Evolutionary conservation across 2,329 filamentous ascomycete genomes (phyloP).

Genomic region (Beauveria australis): DNA sequence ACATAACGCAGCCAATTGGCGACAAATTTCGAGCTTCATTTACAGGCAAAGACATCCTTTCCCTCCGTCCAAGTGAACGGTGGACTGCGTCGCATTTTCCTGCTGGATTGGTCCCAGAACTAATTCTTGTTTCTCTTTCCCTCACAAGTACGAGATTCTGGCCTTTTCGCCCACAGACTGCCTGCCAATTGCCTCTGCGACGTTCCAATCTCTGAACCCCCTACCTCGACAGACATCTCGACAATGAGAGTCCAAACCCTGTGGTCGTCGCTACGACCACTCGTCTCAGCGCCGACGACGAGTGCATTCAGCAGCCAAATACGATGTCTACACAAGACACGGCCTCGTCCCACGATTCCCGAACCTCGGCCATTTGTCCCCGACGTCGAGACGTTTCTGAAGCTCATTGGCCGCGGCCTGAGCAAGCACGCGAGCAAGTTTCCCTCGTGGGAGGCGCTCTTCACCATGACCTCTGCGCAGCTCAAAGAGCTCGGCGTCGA

Average conservation of each 20-base stretch:
- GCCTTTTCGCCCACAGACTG: not conserved
- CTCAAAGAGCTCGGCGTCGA: slow-evolving; percentile 80
- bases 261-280: slow-evolving; percentile 25
- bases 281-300: slow-evolving; percentile 23
- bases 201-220: not conserved
- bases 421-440: slow-evolving; percentile 79
- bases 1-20: slow-evolving; percentile 6
- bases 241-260: slow-evolving; percentile 26
- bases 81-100: not conserved
- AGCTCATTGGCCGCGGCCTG: slow-evolving; percentile 81
- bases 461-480: slow-evolving; percentile 69
- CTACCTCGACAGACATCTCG: not conserved
- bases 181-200: not conserved
- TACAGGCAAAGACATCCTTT: not conserved
- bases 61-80: not conserved
- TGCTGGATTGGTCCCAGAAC: not conserved
- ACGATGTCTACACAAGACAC: slow-evolving; percentile 36
- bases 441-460: slow-evolving; percentile 82
- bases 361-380: slow-evolving; percentile 77
- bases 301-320: slow-evolving; percentile 21
- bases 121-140: not conserved
- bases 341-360: slow-evolving; percentile 42
- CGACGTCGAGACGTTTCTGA: slow-evolving; percentile 77
- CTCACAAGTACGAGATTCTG: not conserved
- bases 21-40: slow-evolving; percentile 12